Evolutionary conservation across 805 yeast genomes (phyloP).

Genomic region (Candida coquimbonensis): DNA sequence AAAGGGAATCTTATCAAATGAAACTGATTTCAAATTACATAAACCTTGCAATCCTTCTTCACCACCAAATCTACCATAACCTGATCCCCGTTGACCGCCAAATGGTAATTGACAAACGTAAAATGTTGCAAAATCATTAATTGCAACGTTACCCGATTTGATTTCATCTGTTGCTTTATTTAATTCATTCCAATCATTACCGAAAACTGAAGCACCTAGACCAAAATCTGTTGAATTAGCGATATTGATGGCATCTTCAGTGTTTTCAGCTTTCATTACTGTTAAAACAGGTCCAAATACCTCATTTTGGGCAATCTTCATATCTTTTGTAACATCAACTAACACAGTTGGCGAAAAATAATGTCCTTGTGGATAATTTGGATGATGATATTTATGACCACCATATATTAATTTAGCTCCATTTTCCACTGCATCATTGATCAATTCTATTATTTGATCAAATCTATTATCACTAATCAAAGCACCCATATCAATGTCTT

Average conservation of each 20-base stretch:
- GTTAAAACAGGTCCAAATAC: conserved; percentile 92
- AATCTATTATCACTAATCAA: conserved; percentile 79
- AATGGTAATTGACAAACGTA: conserved; percentile 95
- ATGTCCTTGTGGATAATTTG: conserved; percentile 92
- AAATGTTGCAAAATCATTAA: conserved; percentile 95
- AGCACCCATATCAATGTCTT: conserved; percentile 94
- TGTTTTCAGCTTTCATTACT: conserved; percentile 61
- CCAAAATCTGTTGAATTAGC: conserved; percentile 88
- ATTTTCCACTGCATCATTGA: conserved; percentile 63
- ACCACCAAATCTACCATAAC: conserved; percentile 97
- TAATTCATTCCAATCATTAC: conserved; percentile 50
- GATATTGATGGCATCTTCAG: conserved; percentile 62
- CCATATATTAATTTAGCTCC: conserved; percentile 84
- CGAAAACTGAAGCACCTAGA: conserved; percentile 87
- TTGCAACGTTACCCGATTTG: conserved; percentile 87
- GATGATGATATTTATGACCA: conserved; percentile 76
- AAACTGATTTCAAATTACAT: conserved; percentile 80
- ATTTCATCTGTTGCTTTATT: conserved; percentile 56
- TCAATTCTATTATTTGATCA: conserved; percentile 54
- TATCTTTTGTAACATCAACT: conserved; percentile 68
- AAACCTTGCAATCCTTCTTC: conserved; percentile 92
- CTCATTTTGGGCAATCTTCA: conserved; percentile 82
- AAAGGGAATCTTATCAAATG: conserved; percentile 75
- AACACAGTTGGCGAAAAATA: conserved; percentile 87
- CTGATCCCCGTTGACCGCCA: conserved; percentile 90